Conservation (phyloP, 2,329 filamentous ascomycete species). For the Xylariaceae sp. region DNA sequence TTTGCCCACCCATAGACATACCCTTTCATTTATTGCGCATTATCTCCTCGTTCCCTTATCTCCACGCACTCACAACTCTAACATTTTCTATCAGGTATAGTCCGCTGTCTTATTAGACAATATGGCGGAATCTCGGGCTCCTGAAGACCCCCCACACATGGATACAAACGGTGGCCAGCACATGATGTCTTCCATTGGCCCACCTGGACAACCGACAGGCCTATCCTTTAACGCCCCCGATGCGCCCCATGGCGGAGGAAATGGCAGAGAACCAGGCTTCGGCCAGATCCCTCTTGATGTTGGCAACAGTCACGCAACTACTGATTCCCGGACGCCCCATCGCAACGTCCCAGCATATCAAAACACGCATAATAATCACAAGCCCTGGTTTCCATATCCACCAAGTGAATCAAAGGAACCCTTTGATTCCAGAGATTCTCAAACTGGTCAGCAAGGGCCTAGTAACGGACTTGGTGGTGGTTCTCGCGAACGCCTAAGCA, state of each 20-base stretch:
- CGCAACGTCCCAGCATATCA: neutral
- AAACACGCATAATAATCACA: neutral
- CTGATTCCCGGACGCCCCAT: neutral
- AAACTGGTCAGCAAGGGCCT: no score
- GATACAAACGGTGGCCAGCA: neutral
- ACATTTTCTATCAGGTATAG: neutral
- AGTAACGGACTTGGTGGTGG: no score
- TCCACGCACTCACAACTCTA: neutral
- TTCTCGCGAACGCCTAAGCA: no score
- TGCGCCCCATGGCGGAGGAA: neutral
- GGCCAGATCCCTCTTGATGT: neutral
- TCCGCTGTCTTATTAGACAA: neutral
- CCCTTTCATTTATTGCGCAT: neutral
- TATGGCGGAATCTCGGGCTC: neutral
- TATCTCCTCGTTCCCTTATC: neutral
- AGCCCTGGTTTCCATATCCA: neutral
- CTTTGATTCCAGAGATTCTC: no score
- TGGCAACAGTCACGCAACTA: neutral
- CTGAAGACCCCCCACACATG: neutral
- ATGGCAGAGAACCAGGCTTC: neutral
- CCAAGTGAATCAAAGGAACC: no score
- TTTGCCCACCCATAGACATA: neutral
- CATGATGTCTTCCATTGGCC: neutral
- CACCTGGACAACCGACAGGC: neutral
- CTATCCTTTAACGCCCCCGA: neutral